phyloP scores from a whole-genome alignment of 73 alveolate species.

The Uronychia binucleata region DNA sequence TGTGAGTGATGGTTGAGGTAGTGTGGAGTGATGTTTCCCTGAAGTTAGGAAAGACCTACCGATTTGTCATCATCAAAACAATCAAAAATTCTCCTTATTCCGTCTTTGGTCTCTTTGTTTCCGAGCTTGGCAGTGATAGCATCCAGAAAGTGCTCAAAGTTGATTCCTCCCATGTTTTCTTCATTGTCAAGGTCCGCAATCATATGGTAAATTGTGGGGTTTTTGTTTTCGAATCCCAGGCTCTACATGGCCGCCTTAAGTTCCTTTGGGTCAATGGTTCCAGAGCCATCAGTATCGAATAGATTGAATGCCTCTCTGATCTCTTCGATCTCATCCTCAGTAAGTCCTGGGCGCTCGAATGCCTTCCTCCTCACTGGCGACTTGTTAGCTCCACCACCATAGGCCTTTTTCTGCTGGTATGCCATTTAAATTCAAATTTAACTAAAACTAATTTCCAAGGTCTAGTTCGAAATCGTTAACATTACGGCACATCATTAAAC shows the following conservation, averaged over 20 bases:
- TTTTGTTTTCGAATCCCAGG: slow-evolving; percentile 95
- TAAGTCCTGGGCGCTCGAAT: slow-evolving; percentile 88
- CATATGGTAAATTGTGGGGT: slow-evolving; percentile 97
- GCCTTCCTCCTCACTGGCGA: slow-evolving; percentile 70
- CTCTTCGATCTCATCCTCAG: slow-evolving; percentile 93
- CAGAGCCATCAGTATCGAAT: slow-evolving; percentile 94
- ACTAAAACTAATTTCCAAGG: background rate
- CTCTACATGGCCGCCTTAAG: slow-evolving; percentile 97
- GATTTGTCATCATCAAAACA: slow-evolving; percentile 91
- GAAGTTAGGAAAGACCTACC: background rate
- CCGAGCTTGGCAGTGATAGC: slow-evolving; percentile 96
- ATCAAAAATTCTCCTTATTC: slow-evolving; percentile 90
- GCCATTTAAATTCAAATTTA: slow-evolving; percentile 40
- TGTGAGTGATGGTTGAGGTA: slow-evolving; percentile 88
- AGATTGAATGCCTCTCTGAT: slow-evolving; percentile 98
- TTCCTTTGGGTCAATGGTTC: slow-evolving; percentile 97
- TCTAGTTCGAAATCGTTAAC: too few species aligned
- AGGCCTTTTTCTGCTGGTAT: slow-evolving; percentile 14
- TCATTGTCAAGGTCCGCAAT: slow-evolving; percentile 95
- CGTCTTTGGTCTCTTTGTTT: slow-evolving; percentile 88
- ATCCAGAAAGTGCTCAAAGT: slow-evolving; percentile 96
- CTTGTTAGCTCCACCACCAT: slow-evolving; percentile 20
- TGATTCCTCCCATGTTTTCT: slow-evolving; percentile 90
- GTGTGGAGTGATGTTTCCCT: slow-evolving; percentile 81
- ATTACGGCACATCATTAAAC: too few species aligned